phyloP scores from a whole-genome alignment of 768 basidiomycete species.

The Serpula lacrymans region DNA sequence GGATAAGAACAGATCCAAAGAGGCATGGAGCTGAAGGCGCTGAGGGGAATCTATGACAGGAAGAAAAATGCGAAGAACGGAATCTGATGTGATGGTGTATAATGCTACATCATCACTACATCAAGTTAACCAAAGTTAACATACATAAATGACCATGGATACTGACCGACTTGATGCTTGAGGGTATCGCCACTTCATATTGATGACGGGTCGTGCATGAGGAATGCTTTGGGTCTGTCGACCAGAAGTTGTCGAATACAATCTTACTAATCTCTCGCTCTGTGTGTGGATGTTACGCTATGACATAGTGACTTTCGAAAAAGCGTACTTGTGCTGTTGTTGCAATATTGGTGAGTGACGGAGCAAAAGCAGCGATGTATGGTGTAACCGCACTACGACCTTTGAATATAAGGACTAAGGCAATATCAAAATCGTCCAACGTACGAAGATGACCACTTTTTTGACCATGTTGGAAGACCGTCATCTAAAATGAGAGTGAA shows the following conservation, averaged over 20 bases:
- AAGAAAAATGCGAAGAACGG: constrained; percentile 79
- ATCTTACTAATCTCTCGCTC: constrained; percentile 55
- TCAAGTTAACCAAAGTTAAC: constrained; percentile 6
- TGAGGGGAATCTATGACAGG: constrained; percentile 86
- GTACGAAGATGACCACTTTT: constrained; percentile 71
- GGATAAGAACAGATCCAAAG: constrained; percentile 70
- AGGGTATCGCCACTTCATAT: constrained; percentile 71
- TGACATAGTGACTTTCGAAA: constrained; percentile 6
- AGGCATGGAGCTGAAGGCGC: constrained; percentile 79
- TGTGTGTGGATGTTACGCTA: constrained; percentile 23
- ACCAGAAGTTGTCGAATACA: constrained; percentile 73
- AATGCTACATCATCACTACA: constrained; percentile 71
- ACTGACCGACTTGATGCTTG: constrained; percentile 62
- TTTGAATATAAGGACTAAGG: constrained; percentile 7
- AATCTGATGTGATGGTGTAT: constrained; percentile 81
- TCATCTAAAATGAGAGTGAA: constrained; percentile 78
- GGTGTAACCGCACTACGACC: constrained; percentile 44
- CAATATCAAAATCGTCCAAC: constrained; percentile 17
- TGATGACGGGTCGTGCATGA: constrained; percentile 72
- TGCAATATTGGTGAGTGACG: constrained; percentile 72
- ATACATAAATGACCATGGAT: neutral
- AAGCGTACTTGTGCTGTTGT: constrained; percentile 53
- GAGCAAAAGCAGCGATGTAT: constrained; percentile 60
- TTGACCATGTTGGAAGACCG: constrained; percentile 79
- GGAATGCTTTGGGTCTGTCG: constrained; percentile 62